Base-by-base conservation (phyloP, 2,329 filamentous ascomycete genomes). In the Cladosporium sp. region DNA sequence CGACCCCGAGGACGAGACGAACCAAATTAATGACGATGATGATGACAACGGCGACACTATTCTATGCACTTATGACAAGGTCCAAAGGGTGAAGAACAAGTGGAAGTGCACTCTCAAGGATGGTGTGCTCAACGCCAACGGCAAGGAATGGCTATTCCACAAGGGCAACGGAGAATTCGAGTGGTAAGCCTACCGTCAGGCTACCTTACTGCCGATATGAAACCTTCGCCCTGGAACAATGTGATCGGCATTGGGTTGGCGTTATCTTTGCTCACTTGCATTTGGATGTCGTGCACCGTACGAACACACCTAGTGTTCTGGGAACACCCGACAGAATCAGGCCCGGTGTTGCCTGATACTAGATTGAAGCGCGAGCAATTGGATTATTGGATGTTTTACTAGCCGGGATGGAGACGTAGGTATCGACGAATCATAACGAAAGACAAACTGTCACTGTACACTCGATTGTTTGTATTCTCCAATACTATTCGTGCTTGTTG, bases 61-160 rank as follows among this genome's bases (percentile, higher is more conserved):
- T 90, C 86, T 99, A 40, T 99, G 94, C 80, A 97, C 96, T 73
- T 99, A 99, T 73, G 94, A 99, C 80, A 99, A 99, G 80, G 94
- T 99, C 9, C 93, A 97, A 77, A 84, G 94, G 50, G 94, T 97
- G 69, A 99, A 99, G 86, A 99, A 97, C 79, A 99, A 72, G 69
- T 77, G 89, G 89, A 99, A 99, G 89, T 99, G 94, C 77, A 92
- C 91, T 1, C 85, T 99, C 64, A 97, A 97, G 79, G 94, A 99
- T 70, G 94, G 94, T 19, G 90, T 99, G 17, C 82, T 99, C 66
- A 96, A 90, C 45, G 91, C 96, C 38, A 92, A 93, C 66, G 90
- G 91, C 66, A 96, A 90, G 76, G 94, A 99, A 82, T 88, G 75
- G 71, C 89, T 99, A 65, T 99, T 99, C 78, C 92, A 96, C 80